phyloP scores from a whole-genome alignment of 352 stramenopile species.

The Phytophthora quininea region DNA sequence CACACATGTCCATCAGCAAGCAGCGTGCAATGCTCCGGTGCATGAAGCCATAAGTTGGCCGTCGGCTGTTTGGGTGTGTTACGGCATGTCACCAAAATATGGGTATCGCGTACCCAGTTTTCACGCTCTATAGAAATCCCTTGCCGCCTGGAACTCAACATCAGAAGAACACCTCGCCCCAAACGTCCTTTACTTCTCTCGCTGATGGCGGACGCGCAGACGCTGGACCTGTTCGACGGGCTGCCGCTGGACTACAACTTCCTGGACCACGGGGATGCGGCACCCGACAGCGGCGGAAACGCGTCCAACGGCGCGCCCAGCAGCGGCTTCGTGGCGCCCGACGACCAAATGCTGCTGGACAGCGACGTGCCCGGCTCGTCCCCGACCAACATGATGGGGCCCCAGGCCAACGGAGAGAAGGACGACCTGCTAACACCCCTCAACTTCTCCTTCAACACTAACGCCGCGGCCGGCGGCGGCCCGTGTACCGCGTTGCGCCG shows the following conservation, averaged over 20 bases:
- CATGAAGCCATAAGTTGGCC: not conserved
- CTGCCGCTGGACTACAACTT: conserved; percentile 62
- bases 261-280: conserved; percentile 25
- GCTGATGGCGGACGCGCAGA: conserved; percentile 47
- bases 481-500: conserved; percentile 47
- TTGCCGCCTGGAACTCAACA: too few relatives aligned
- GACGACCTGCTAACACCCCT: conserved; percentile 55
- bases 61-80: not conserved
- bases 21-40: not conserved
- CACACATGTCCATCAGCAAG: too few relatives aligned
- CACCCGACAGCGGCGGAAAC: conserved; percentile 6
- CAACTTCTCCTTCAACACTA: conserved; percentile 43
- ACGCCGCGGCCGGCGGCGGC: conserved; percentile 5
- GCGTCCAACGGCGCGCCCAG: not conserved
- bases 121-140: too few relatives aligned
- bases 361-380: conserved; percentile 45
- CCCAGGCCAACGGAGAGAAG: conserved; percentile 34
- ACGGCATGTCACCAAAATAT: not conserved
- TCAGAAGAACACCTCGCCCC: not conserved
- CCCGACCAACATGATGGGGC: conserved; percentile 35
- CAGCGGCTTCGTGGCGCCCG: conserved; percentile 19
- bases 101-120: too few relatives aligned
- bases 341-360: conserved; percentile 62
- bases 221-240: conserved; percentile 55
- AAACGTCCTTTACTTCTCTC: conserved; percentile 12